A percentile compares a stretch with the other conserved stretches of the same genome.
Evolutionary conservation across 73 alveolate species (phyloP).

Genomic region (Halteria grandinella): DNA sequence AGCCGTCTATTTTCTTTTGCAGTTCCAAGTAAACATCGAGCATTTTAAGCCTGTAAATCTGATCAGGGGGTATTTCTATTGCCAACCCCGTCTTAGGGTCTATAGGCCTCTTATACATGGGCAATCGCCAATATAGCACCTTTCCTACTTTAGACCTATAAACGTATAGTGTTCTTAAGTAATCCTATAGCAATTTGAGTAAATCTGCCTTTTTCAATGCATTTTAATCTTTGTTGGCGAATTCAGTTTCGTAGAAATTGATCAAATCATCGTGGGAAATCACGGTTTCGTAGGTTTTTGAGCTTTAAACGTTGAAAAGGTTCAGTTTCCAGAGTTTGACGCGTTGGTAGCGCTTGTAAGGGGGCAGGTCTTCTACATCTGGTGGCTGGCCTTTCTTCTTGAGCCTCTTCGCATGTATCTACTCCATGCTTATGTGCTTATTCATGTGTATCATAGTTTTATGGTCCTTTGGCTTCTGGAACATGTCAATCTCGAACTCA

Average conservation of each 20-base stretch:
- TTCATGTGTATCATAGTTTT: conserved; percentile 44
- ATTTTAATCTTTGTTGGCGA: conserved; percentile 30
- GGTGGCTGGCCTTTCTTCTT: no score
- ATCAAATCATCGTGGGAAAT: conserved; percentile 51
- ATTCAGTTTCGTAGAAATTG: conserved; percentile 48
- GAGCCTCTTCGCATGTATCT: no score
- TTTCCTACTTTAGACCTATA: conserved; percentile 44
- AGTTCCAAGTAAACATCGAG: conserved; percentile 5
- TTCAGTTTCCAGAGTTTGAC: conserved; percentile 58
- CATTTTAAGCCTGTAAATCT: conserved; percentile 6
- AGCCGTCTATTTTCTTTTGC: conserved; percentile 26
- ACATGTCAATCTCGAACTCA: conserved; percentile 42
- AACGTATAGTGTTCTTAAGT: conserved; percentile 39
- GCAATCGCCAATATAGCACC: conserved; percentile 51
- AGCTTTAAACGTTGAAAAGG: conserved; percentile 3
- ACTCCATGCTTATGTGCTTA: conserved; percentile 50
- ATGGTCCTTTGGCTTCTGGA: conserved; percentile 1
- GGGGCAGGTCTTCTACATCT: no score
- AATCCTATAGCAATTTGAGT: conserved; percentile 47
- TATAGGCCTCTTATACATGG: conserved; percentile 45
- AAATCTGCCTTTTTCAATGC: conserved; percentile 34
- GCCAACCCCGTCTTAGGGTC: conserved; percentile 18
- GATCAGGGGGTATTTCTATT: not conserved
- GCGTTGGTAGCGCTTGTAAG: conserved; percentile 34
- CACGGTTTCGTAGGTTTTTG: conserved; percentile 35